Evolutionary conservation across 169 alveolate species (phyloP).

Genomic region (Eimeria acervulina): DNA sequence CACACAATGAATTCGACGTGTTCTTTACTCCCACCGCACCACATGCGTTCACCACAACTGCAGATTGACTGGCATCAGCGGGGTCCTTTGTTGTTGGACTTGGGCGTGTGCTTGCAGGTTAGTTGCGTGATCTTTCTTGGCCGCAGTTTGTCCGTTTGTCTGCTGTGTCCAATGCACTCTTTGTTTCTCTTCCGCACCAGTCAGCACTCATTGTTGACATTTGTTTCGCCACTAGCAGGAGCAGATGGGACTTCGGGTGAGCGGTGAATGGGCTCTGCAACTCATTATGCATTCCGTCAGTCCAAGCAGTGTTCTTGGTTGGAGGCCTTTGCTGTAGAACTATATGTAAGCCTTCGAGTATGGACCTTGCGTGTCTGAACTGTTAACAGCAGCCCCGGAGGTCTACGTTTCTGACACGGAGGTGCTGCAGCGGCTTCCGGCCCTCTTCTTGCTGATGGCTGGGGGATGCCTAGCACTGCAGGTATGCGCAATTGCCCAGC

Average conservation of each 20-base stretch:
- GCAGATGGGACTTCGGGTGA: conserved; percentile 42
- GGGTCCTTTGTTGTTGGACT: background rate
- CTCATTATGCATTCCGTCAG: background rate
- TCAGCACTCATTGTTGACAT: conserved; percentile 46
- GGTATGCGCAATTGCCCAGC: conserved; percentile 11
- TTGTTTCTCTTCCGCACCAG: conserved; percentile 69
- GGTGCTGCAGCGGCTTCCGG: conserved; percentile 81
- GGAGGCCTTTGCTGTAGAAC: background rate
- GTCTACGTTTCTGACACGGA: conserved; percentile 65
- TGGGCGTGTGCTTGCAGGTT: conserved; percentile 42
- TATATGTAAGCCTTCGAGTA: background rate
- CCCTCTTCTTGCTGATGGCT: conserved; percentile 75
- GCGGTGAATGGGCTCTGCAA: background rate
- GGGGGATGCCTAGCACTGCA: conserved; percentile 78
- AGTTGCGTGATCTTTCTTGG: conserved; percentile 82
- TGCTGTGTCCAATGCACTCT: conserved; percentile 81
- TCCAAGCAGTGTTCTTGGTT: background rate
- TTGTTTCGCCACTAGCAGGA: conserved; percentile 36
- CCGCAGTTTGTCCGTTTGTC: conserved; percentile 78
- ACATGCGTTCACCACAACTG: background rate
- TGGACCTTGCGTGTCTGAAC: background rate
- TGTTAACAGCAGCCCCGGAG: conserved; percentile 67
- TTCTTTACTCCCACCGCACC: background rate
- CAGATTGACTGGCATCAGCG: background rate
- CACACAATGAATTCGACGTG: background rate